Conservation (phyloP, 2,329 filamentous ascomycete species). For the Mycogone perniciosa region DNA sequence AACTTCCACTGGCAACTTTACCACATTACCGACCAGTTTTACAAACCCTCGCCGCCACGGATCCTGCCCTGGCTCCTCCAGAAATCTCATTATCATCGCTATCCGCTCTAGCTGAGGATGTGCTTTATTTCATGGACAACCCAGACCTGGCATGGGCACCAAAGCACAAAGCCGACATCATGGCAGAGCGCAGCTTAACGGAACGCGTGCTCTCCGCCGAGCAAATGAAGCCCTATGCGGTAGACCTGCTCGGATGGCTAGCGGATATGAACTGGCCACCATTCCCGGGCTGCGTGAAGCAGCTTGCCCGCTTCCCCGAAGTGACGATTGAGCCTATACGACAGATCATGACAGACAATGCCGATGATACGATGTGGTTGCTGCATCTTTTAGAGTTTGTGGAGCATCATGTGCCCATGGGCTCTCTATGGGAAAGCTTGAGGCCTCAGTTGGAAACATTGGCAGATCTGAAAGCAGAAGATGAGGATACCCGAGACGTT, state of each 20-base stretch:
- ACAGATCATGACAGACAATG: background rate
- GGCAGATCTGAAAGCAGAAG: background rate
- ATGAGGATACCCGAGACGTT: background rate
- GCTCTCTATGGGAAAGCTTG: slow-evolving; percentile 1
- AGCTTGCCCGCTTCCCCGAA: slow-evolving; percentile 10
- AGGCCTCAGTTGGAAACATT: background rate
- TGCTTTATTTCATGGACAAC: slow-evolving; percentile 6
- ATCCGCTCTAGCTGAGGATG: background rate
- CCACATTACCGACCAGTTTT: background rate
- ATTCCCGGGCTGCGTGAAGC: background rate
- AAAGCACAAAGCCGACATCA: slow-evolving; percentile 5
- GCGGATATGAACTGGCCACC: slow-evolving; percentile 10
- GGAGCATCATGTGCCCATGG: slow-evolving; percentile 1
- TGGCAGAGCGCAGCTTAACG: background rate
- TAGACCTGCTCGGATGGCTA: slow-evolving; percentile 5
- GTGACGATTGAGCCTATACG: slow-evolving; percentile 4
- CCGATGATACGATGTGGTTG: slow-evolving; percentile 5
- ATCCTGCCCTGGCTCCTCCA: background rate
- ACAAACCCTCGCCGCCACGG: background rate
- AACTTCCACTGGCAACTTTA: slow-evolving; percentile 4
- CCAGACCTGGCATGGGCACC: slow-evolving; percentile 6
- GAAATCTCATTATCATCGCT: background rate
- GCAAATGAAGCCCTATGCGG: slow-evolving; percentile 4
- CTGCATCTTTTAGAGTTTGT: slow-evolving; percentile 4
- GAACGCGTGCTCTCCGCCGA: slow-evolving; percentile 4